A percentile compares a stretch with the other conserved stretches of the same genome.
Conservation (phyloP, 2,329 filamentous ascomycete genomes). For the Waltergamsia citrina region DNA sequence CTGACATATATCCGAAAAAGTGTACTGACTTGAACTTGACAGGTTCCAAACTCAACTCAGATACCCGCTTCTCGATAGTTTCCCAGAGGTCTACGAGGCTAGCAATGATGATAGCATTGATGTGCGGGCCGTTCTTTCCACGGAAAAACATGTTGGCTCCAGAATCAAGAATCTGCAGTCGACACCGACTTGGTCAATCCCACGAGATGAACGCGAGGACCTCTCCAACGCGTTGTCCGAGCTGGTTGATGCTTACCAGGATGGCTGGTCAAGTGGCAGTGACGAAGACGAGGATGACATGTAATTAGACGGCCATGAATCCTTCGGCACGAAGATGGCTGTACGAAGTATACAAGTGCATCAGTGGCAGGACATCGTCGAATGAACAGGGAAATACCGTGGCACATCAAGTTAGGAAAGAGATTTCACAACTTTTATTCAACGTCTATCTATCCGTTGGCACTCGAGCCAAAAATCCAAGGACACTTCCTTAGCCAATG, state of each 20-base stretch:
- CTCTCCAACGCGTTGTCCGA: constrained; percentile 74
- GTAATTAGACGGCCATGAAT: constrained; percentile 8
- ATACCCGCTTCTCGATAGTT: constrained; percentile 77
- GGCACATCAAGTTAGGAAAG: too few species aligned
- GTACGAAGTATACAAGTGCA: not conserved
- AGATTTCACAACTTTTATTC: too few species aligned
- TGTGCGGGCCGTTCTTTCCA: constrained; percentile 55
- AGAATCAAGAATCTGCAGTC: constrained; percentile 57
- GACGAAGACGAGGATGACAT: constrained; percentile 58
- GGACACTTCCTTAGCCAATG: too few species aligned
- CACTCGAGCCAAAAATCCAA: too few species aligned
- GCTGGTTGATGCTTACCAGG: constrained; percentile 80
- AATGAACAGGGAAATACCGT: too few species aligned
- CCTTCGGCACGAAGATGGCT: not conserved
- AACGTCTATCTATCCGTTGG: too few species aligned
- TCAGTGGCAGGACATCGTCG: too few species aligned
- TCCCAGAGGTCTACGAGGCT: constrained; percentile 62
- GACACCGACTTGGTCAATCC: constrained; percentile 52
- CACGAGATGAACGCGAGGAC: constrained; percentile 71
- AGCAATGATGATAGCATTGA: constrained; percentile 22
- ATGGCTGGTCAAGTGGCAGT: constrained; percentile 74
- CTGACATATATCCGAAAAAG: not conserved
- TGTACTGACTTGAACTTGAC: constrained; percentile 2
- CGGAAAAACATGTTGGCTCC: constrained; percentile 63
- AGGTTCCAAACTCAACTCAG: constrained; percentile 43